Percentiles rank a stretch among this genome's conserved stretches.
Conservation (phyloP, 306 rosid genomes). For the cucumber (Cucumis sativus) region Cucumber_9930_V3 NC_026661.2:1665001-1665500, state of each 20-base stretch:
- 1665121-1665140: background rate
- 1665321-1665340: background rate
- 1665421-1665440: background rate
- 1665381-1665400: background rate
- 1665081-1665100: conserved; percentile 49
- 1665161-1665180: background rate
- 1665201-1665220: background rate
- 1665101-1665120: conserved; percentile 9
- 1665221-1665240: background rate
- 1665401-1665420: background rate
- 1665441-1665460: background rate
- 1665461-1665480: background rate
- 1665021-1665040: conserved; percentile 69
- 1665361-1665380: background rate
- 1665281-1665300: background rate
- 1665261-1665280: background rate
- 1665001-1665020: conserved; percentile 71
- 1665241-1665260: background rate
- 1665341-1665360: background rate
- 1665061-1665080: conserved; percentile 87
- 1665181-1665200: background rate
- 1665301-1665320: background rate
- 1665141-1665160: background rate
- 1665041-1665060: conserved; percentile 62
- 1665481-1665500: background rate